Evolutionary conservation across 345 rosid genomes (phyloP).

Genomic region (Gossypium arboreum): DNA sequence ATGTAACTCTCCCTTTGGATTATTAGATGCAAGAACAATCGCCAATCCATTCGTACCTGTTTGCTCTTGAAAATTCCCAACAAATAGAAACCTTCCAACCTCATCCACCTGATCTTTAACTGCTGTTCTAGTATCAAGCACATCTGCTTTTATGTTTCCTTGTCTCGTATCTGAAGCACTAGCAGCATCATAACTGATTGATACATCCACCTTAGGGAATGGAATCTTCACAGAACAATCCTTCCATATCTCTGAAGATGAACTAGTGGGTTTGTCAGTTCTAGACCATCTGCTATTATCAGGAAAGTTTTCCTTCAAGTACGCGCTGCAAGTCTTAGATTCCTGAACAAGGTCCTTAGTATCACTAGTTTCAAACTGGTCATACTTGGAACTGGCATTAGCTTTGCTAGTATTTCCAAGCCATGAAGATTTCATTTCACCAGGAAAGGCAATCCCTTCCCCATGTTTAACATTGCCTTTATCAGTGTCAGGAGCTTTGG

Average conservation of each 20-base stretch:
- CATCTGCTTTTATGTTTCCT: conserved; percentile 59
- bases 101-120: conserved; percentile 91
- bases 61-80: conserved; percentile 62
- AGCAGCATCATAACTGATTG: conserved; percentile 40
- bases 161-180: conserved; percentile 51
- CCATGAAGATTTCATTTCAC: conserved; percentile 53
- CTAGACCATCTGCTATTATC: conserved; percentile 50
- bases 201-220: conserved; percentile 47
- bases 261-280: conserved; percentile 40
- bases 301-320: conserved; percentile 30
- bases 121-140: conserved; percentile 47
- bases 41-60: conserved; percentile 40
- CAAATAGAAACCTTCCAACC: conserved; percentile 72
- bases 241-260: conserved; percentile 61
- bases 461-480: conserved; percentile 45
- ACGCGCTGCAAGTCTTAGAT: conserved; percentile 27
- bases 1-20: conserved; percentile 76
- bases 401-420: conserved; percentile 50
- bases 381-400: conserved; percentile 39
- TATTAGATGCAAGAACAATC: conserved; percentile 53
- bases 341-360: conserved; percentile 43
- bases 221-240: conserved; percentile 76
- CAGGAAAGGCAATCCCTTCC: conserved; percentile 54
- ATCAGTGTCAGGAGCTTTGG: conserved; percentile 34
- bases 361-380: conserved; percentile 30